Percentiles rank a stretch among this genome's conserved stretches.
phyloP scores from a whole-genome alignment of 176 grass and related monocot species.

The Luzula sylvatica region DNA sequence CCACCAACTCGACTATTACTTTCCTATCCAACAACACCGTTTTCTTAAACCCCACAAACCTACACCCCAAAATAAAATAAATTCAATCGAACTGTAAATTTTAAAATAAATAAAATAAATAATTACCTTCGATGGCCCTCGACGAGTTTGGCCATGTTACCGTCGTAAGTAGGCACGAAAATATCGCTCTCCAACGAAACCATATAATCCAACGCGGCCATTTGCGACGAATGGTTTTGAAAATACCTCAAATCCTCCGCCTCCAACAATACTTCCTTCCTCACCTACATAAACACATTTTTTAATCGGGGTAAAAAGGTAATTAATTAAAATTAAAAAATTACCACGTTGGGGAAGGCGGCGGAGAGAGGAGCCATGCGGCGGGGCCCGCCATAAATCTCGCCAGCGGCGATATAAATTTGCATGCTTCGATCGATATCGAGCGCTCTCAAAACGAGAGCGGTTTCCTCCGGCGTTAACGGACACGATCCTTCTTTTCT shows the following conservation, averaged over 20 bases:
- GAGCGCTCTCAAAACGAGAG: conserved; percentile 62
- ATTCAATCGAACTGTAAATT: background rate
- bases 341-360: conserved; percentile 76
- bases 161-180: conserved; percentile 88
- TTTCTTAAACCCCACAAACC: conserved; percentile 81
- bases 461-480: conserved; percentile 85
- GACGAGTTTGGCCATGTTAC: conserved; percentile 89
- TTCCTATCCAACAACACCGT: conserved; percentile 71
- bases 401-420: conserved; percentile 89
- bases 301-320: background rate
- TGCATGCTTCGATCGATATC: conserved; percentile 53
- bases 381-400: conserved; percentile 83
- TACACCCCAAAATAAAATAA: conserved; percentile 20
- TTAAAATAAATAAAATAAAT: background rate
- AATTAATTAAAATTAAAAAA: conserved; percentile 26
- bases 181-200: conserved; percentile 82
- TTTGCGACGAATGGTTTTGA: conserved; percentile 93
- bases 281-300: conserved; percentile 38
- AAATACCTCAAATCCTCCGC: conserved; percentile 52
- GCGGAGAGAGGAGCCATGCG: conserved; percentile 69
- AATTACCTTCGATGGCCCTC: conserved; percentile 93
- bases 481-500: conserved; percentile 83
- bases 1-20: conserved; percentile 58
- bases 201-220: conserved; percentile 96
- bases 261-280: conserved; percentile 71